Base-by-base conservation (phyloP, 2,329 filamentous ascomycete species). In the Aspergillus piperis region DNA sequence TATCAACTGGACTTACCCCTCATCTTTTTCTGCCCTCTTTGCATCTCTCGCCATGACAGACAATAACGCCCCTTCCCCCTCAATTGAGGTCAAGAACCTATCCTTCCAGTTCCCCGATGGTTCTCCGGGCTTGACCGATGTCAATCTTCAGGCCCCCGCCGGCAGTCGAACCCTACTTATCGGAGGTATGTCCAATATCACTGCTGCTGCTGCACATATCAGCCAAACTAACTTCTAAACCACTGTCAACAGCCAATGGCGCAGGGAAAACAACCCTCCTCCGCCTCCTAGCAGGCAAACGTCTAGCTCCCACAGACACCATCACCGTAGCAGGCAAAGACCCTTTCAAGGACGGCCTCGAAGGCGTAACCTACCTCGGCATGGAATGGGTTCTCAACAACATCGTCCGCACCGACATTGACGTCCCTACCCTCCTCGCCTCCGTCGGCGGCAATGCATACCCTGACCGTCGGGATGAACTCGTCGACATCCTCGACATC, bases 341-440 rank as follows among this genome's bases (percentile, higher is more conserved):
- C 77, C 95, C 95, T 8, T 99, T 99, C 85, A 90, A 91, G 75
- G 85, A 92, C 38, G 87, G 89, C 10, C 86, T 97, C 27, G 91
- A 96, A 78, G 95, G 95, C 63, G 94, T 99, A 32, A 98, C 94
- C 21, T 99, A 99, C 77, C 89, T 99, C 7, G 95, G 95, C 0
- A 86, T 97, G 0, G 95, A 99, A 82, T 99, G 95, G 95, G 95
- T 98, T 3, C 85, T 99, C 8, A 98, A 98, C 81, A 91, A 91
- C 52, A 96, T 98, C 70, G 95, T 98, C 51, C 90, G 94, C 54
- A 96, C 90, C 30, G 95, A 99, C 77, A 96, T 99, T 68, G 92
- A 91, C 61, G 94, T 99, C 3, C 85, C 84, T 3, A 93, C 96
- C 66, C 86, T 99, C 5, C 86, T 99, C 25, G 81, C 87, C 52